phyloP scores from a whole-genome alignment of 1,284 basidiomycete genomes.

The Ceratobasidium sp. region DNA sequence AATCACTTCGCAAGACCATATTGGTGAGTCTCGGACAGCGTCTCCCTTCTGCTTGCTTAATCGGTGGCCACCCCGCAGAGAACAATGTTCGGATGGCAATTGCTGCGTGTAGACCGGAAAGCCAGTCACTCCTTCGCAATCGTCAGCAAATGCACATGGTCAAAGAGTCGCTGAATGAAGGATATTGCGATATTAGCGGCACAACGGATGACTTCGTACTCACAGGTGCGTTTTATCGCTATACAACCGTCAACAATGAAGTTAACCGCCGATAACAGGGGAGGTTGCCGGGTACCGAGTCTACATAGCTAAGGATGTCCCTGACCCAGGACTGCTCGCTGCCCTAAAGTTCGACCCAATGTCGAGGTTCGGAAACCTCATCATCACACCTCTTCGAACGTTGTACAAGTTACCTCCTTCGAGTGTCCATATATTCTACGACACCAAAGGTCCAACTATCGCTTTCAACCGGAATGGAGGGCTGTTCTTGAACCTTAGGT shows the following conservation, averaged over 20 bases:
- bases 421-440: constrained; percentile 90
- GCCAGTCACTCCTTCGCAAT: constrained; percentile 70
- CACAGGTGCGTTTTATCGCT: constrained; percentile 62
- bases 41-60: not conserved
- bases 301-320: constrained; percentile 75
- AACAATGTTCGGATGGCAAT: constrained; percentile 73
- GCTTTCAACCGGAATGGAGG: constrained; percentile 94
- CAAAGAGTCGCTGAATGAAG: constrained; percentile 79
- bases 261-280: constrained; percentile 32
- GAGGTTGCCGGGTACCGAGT: constrained; percentile 63
- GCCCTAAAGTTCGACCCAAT: constrained; percentile 66
- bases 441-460: constrained; percentile 82
- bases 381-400: constrained; percentile 64
- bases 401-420: constrained; percentile 74
- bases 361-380: constrained; percentile 76
- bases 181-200: constrained; percentile 86
- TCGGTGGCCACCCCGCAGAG: constrained; percentile 41
- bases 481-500: constrained; percentile 91
- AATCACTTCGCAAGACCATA: constrained; percentile 46
- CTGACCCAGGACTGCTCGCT: constrained; percentile 61
- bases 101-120: constrained; percentile 79
- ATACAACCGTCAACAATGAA: not conserved
- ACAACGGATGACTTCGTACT: constrained; percentile 71
- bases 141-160: constrained; percentile 77
- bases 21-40: constrained; percentile 29